Evolutionary conservation across 2,329 filamentous ascomycete species (phyloP), one percentile per base, ranked within the genome.

Genomic region (Ilyonectria mors-panacis): DNA sequence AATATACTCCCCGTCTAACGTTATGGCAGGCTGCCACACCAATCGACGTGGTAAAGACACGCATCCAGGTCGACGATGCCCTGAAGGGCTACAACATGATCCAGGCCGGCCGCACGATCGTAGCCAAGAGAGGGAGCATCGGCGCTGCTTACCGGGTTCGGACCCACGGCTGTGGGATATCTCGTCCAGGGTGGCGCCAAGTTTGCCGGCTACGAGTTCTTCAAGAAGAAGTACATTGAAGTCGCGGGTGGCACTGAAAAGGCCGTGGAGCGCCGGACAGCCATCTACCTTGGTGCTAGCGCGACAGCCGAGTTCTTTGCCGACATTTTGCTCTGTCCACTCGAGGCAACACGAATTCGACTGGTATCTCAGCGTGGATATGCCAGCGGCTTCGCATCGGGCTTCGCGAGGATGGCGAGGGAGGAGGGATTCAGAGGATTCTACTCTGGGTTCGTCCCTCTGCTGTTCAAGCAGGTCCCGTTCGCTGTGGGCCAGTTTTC

Each of bases 401-500:
- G 93, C 65, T 94, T 96, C 82, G 80, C 84, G 81, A 93, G 94
- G 81, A 93, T 96, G 80, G 84, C 90, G 55, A 90, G 89, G 79
- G 91, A 89, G 76, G 93, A 96, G 82, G 93, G 94, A 78, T 65
- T 95, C 66, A 89, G 88, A 74, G 94, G 93, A 68, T 95, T 97
- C 85, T 97, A 97, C 87, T 94, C 93, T 70, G 94, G 94, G 73
- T 97, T 97, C 83, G 92, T 94, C 59, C 93, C 93, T 30, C 91
- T 95, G 75, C 87, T 94, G 71, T 94, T 93, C 84, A 95, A 95
- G 84, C 93, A 96, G 87, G 92, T 97, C 62, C 94, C 94, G 19
- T 97, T 97, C 85, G 97, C 94, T 73, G 94, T 97, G 84, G 91
- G 94, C 81, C 97, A 97, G 86, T 97, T 97, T 86, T 93, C 95